phyloP scores from a whole-genome alignment of 2,329 filamentous ascomycete species.

The Westerdykella aurantiaca region DNA sequence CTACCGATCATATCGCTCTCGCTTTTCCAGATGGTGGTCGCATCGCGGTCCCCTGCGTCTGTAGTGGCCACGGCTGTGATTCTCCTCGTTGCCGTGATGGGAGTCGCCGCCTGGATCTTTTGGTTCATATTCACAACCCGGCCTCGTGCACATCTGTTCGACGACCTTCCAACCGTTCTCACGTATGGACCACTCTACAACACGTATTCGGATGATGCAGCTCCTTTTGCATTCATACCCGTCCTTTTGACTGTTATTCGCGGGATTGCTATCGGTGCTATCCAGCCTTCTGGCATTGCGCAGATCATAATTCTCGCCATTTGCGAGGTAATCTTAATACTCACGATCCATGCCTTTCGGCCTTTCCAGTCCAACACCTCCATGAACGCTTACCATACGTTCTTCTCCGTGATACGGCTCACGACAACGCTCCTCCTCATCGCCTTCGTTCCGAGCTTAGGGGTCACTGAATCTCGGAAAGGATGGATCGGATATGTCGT shows the following conservation, averaged over 20 bases:
- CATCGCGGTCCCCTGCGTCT: conserved; percentile 59
- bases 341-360: conserved; percentile 82
- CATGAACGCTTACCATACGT: conserved; percentile 93
- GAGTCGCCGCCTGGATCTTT: conserved; percentile 72
- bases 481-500: conserved; percentile 96
- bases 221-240: conserved; percentile 82
- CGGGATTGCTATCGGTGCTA: conserved; percentile 83
- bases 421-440: conserved; percentile 52
- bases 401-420: conserved; percentile 74
- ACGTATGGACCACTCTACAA: conserved; percentile 93
- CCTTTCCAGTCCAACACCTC: conserved; percentile 88
- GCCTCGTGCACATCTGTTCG: conserved; percentile 82
- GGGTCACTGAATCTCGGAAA: conserved; percentile 70
- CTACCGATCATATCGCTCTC: conserved; percentile 81
- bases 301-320: conserved; percentile 89
- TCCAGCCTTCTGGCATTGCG: conserved; percentile 87
- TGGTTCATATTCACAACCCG: conserved; percentile 73
- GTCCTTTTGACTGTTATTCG: conserved; percentile 78
- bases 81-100: conserved; percentile 65
- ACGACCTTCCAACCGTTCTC: conserved; percentile 83
- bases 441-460: conserved; percentile 76
- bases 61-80: conserved; percentile 70
- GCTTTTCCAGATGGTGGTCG: conserved; percentile 83
- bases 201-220: conserved; percentile 90
- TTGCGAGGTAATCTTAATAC: conserved; percentile 83